Conservation (phyloP, 257 asterid genomes). For the Penstemon eatonii region DNA sequence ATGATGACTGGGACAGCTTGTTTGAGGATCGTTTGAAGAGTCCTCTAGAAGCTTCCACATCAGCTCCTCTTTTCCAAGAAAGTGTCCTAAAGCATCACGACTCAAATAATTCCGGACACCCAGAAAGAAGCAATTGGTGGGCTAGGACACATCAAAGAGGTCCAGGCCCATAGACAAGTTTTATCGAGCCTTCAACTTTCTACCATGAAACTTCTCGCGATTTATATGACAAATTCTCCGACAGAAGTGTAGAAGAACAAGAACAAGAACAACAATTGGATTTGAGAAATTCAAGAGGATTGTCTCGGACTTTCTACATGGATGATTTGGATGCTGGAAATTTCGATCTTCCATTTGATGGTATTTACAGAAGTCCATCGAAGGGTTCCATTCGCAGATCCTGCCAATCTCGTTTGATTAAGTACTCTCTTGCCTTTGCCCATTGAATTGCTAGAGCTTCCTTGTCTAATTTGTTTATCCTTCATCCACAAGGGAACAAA, state of each 20-base stretch:
- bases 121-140: constrained; percentile 72
- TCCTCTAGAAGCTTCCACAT: constrained; percentile 68
- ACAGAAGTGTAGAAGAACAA: constrained; percentile 49
- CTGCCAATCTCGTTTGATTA: constrained; percentile 49
- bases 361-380: constrained; percentile 49
- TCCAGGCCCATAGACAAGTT: constrained; percentile 56
- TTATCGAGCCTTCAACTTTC: constrained; percentile 78
- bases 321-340: constrained; percentile 60
- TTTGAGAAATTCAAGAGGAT: constrained; percentile 45
- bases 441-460: too few species aligned
- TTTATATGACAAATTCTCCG: constrained; percentile 39
- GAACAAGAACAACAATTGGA: constrained; percentile 32
- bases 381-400: constrained; percentile 38
- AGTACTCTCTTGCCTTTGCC: too few species aligned
- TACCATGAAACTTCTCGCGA: constrained; percentile 29
- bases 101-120: constrained; percentile 26
- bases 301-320: constrained; percentile 65
- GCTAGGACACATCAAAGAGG: constrained; percentile 42
- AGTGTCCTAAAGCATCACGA: constrained; percentile 59
- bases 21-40: constrained; percentile 46
- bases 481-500: background rate
- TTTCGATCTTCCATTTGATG: constrained; percentile 78
- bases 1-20: constrained; percentile 51
- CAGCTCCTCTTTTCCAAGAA: constrained; percentile 70
- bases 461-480: too few species aligned